phyloP scores from a whole-genome alignment of 768 basidiomycete genomes.

The Boletus subparvulus region DNA sequence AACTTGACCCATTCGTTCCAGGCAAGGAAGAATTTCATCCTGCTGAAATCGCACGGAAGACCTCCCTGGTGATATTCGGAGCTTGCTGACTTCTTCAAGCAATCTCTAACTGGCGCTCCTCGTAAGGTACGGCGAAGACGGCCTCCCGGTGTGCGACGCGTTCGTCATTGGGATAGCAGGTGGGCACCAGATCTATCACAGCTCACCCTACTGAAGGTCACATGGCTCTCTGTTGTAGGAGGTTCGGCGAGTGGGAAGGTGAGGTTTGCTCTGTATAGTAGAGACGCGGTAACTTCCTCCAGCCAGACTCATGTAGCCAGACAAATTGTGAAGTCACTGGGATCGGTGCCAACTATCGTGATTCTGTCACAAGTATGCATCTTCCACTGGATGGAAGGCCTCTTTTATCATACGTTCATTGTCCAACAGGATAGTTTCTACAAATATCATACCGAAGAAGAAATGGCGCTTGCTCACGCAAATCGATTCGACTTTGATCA shows the following conservation, averaged over 20 bases:
- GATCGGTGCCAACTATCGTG: conserved; percentile 84
- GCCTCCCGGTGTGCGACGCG: conserved; percentile 65
- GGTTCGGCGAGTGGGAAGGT: conserved; percentile 90
- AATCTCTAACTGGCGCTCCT: conserved; percentile 13
- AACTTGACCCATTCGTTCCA: conserved; percentile 23
- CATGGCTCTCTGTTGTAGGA: conserved; percentile 40
- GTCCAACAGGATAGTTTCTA: conserved; percentile 86
- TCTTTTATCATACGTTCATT: background rate
- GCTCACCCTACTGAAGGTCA: background rate
- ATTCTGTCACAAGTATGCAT: conserved; percentile 79
- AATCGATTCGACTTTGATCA: conserved; percentile 87
- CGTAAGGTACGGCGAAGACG: conserved; percentile 76
- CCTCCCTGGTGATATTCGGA: conserved; percentile 66
- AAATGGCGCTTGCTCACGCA: conserved; percentile 78
- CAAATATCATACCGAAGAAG: conserved; percentile 72
- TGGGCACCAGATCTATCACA: conserved; percentile 32
- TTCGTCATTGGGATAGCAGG: conserved; percentile 87
- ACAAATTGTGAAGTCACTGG: conserved; percentile 75
- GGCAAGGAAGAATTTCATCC: conserved; percentile 60
- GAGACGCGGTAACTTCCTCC: conserved; percentile 1
- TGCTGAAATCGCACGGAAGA: conserved; percentile 81
- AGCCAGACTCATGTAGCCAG: conserved; percentile 79
- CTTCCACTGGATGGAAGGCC: background rate
- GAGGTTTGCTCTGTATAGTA: conserved; percentile 12
- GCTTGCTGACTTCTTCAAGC: conserved; percentile 1